Evolutionary conservation across 1,139 yeast genomes (phyloP).

Genomic region (Hanseniaspora sp.): DNA sequence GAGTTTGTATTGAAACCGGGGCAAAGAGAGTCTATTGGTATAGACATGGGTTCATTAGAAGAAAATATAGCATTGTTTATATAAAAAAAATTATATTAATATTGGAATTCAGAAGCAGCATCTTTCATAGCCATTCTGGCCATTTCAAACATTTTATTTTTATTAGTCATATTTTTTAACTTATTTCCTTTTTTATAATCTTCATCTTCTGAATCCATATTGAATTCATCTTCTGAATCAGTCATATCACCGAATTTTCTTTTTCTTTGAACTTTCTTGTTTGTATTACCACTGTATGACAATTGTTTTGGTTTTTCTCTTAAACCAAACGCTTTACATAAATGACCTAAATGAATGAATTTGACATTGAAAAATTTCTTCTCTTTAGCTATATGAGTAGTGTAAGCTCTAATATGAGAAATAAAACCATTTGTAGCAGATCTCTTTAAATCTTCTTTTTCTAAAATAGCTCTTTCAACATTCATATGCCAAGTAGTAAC

Average conservation of each 20-base stretch:
- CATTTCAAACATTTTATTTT: constrained; percentile 62
- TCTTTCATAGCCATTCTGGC: constrained; percentile 62
- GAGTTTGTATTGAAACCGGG: neutral
- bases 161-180: constrained; percentile 46
- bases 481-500: constrained; percentile 95
- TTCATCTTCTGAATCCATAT: constrained; percentile 15
- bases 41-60: constrained; percentile 8
- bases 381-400: constrained; percentile 84
- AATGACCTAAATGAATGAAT: constrained; percentile 78
- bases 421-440: constrained; percentile 68
- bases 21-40: neutral
- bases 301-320: constrained; percentile 85
- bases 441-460: constrained; percentile 48
- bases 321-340: constrained; percentile 87
- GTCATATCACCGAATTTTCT: constrained; percentile 22
- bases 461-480: constrained; percentile 78
- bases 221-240: constrained; percentile 23
- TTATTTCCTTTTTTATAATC: constrained; percentile 23
- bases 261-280: constrained; percentile 21
- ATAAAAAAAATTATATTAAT: constrained; percentile 12
- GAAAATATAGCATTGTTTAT: constrained; percentile 13
- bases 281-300: constrained; percentile 34
- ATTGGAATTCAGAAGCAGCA: constrained; percentile 64
- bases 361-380: constrained; percentile 70
- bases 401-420: constrained; percentile 86